phyloP scores from a whole-genome alignment of 208 protist species.

The Acanthamoeba royreba region DNA sequence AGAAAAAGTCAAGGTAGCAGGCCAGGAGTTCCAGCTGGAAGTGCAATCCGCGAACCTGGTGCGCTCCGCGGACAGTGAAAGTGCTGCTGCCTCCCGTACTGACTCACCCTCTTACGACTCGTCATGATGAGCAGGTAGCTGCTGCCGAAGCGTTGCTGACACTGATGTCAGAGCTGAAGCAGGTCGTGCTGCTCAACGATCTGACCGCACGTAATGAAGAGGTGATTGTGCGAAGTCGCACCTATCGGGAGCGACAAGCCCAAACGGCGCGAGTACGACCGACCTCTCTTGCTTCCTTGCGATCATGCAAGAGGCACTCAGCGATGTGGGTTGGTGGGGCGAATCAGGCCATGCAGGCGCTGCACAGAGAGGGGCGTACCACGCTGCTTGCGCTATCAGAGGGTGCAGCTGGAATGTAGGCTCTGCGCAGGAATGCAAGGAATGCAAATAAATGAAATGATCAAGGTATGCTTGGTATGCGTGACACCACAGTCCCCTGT shows the following conservation, averaged over 20 bases:
- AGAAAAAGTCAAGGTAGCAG: background rate
- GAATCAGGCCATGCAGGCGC: background rate
- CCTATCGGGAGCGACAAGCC: background rate
- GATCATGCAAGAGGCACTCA: background rate
- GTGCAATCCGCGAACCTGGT: constrained; percentile 23
- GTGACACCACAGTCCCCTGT: too few species aligned
- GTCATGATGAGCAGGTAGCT: background rate
- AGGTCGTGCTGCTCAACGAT: constrained; percentile 30
- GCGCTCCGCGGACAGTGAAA: background rate
- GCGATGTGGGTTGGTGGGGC: background rate
- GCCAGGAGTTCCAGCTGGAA: background rate
- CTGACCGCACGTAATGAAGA: background rate
- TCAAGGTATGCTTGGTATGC: too few species aligned
- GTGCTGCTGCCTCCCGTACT: background rate
- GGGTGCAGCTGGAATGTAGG: background rate
- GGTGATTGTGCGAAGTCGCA: background rate
- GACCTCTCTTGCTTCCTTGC: background rate
- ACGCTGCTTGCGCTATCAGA: background rate
- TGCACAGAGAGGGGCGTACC: background rate
- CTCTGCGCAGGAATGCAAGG: too few species aligned
- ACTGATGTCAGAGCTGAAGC: constrained; percentile 36
- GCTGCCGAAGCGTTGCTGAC: background rate
- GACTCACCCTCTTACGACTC: background rate
- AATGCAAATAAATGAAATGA: too few species aligned
- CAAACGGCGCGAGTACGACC: background rate